phyloP scores from a whole-genome alignment of 192 early-diverging fungal species.

The Coemansia asiatica region DNA sequence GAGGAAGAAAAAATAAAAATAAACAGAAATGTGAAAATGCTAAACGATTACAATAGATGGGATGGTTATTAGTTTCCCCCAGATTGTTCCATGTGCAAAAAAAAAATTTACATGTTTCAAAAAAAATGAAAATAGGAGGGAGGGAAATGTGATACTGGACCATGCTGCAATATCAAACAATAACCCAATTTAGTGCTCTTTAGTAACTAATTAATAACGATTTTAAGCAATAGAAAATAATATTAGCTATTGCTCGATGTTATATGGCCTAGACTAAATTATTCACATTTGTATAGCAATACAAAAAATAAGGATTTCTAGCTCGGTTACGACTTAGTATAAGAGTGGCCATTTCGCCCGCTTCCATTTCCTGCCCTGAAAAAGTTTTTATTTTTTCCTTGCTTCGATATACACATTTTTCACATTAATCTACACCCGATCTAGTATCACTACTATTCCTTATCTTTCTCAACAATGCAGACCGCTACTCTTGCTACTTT shows the following conservation, averaged over 20 bases:
- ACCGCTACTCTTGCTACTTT: slow-evolving; percentile 33
- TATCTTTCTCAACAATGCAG: slow-evolving; percentile 30
- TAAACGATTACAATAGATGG: no score
- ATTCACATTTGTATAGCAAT: no score
- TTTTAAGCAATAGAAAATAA: no score
- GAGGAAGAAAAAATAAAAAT: not conserved
- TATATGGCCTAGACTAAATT: no score
- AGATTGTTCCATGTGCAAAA: not conserved
- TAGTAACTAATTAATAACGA: not conserved
- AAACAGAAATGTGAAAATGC: no score
- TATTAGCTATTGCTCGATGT: no score
- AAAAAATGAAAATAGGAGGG: not conserved
- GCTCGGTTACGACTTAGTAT: not conserved
- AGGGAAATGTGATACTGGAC: no score
- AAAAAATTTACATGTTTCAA: not conserved
- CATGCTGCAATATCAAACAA: not conserved
- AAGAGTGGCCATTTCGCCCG: not conserved
- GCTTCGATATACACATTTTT: not conserved
- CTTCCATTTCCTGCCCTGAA: not conserved
- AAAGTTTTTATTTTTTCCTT: not conserved
- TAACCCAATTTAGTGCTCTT: not conserved
- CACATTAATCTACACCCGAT: not conserved
- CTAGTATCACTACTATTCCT: not conserved
- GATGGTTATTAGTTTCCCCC: no score
- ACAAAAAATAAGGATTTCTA: no score